Conservation (phyloP, 495 filamentous ascomycete species). For the Podospora bellae-mahoneyi region DNA sequence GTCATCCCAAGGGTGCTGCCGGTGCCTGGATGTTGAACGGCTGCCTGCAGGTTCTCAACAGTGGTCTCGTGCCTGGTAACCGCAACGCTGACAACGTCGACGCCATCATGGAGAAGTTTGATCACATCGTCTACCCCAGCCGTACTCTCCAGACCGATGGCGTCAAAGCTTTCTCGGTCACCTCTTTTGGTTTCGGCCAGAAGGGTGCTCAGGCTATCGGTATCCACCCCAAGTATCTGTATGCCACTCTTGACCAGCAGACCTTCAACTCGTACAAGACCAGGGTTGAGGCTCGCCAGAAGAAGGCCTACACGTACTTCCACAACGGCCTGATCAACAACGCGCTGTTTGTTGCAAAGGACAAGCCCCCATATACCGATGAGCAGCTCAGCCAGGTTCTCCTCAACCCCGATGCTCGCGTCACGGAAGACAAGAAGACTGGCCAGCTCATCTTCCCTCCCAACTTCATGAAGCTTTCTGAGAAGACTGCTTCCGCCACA, state of each 20-base stretch:
- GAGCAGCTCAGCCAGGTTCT: slow-evolving; percentile 82
- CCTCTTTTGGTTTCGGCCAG: slow-evolving; percentile 98
- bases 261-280: slow-evolving; percentile 77
- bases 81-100: slow-evolving; percentile 98
- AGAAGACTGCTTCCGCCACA: slow-evolving; percentile 33
- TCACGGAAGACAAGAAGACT: slow-evolving; percentile 77
- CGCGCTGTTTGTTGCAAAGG: slow-evolving; percentile 93
- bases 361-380: slow-evolving; percentile 81
- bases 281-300: slow-evolving; percentile 89
- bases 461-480: slow-evolving; percentile 55
- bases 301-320: slow-evolving; percentile 97
- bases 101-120: slow-evolving; percentile 91
- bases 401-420: slow-evolving; percentile 91
- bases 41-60: slow-evolving; percentile 89
- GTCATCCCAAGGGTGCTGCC: slow-evolving; percentile 98
- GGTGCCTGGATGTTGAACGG: slow-evolving; percentile 99
- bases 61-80: slow-evolving; percentile 91
- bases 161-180: slow-evolving; percentile 96
- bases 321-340: slow-evolving; percentile 97
- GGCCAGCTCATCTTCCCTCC: slow-evolving; percentile 68
- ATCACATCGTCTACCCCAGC: slow-evolving; percentile 95
- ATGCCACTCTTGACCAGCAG: slow-evolving; percentile 82
- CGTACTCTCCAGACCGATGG: slow-evolving; percentile 95
- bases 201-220: slow-evolving; percentile 97
- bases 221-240: slow-evolving; percentile 94